phyloP scores from a whole-genome alignment of 495 filamentous ascomycete genomes.

The Oleoguttula mirabilis region DNA sequence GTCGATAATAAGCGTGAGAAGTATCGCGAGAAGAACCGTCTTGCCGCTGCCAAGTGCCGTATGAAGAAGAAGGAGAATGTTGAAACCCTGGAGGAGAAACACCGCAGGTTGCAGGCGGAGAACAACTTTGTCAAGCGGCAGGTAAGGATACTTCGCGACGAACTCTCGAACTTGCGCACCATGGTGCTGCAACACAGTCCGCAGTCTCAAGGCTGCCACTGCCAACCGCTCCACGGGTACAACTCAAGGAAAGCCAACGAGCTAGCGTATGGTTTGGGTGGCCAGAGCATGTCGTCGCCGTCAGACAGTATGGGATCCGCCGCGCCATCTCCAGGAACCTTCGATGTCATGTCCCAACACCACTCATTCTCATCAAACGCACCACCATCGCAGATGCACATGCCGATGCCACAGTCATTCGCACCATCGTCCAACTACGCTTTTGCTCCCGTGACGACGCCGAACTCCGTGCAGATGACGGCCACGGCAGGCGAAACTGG shows the following conservation, averaged over 20 bases:
- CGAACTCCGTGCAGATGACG: not conserved
- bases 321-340: too few relatives aligned
- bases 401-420: not conserved
- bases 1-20: constrained; percentile 21
- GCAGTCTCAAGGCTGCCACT: constrained; percentile 33
- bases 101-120: constrained; percentile 16
- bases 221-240: constrained; percentile 16
- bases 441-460: not conserved
- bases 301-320: not conserved
- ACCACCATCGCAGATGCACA: too few relatives aligned
- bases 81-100: constrained; percentile 20
- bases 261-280: not conserved
- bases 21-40: constrained; percentile 67
- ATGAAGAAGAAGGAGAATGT: constrained; percentile 66
- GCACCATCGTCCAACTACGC: not conserved
- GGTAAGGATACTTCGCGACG: constrained; percentile 32
- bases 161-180: constrained; percentile 20
- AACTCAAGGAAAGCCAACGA: constrained; percentile 5
- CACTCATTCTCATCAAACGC: too few relatives aligned
- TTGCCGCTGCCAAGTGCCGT: constrained; percentile 77
- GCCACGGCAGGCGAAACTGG: not conserved
- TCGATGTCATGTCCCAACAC: too few relatives aligned
- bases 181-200: constrained; percentile 16
- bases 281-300: not conserved
- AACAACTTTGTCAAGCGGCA: constrained; percentile 32